Base-by-base conservation (phyloP, 2,329 filamentous ascomycete genomes). In the Aspergillus puulaauensis region DNA sequence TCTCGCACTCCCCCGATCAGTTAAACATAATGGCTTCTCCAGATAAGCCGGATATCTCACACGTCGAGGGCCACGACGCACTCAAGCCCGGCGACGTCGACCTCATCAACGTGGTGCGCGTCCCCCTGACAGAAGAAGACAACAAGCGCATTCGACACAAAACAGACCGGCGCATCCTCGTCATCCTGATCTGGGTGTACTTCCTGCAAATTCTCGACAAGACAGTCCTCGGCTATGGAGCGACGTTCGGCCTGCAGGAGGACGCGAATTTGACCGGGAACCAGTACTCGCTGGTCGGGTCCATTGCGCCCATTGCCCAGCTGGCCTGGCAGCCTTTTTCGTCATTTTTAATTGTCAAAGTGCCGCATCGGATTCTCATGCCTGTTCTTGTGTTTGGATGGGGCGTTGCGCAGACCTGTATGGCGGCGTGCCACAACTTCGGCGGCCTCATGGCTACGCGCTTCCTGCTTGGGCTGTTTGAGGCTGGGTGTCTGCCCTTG, bases 311-410 rank as follows among this genome's bases (percentile, higher is more conserved):
- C 1, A 84, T 87, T 23, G 84, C 84, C 1, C 84, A 87, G 68
- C 77, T 87, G 37, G 81, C 73, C 44, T 86, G 83, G 82, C 82
- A 86, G 59, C 84, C 84, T 0, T 83, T 86, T 58, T 85, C 83
- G 0, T 83, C 82, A 0, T 78, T 79, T 56, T 76, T 87, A 33
- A 86, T 87, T 58, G 83, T 87, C 61, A 85, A 82, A 62, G 79
- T 87, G 0, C 84, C 83, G 0, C 83, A 83, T 61, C 78, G 82
- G 2, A 82, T 84, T 33, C 71, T 87, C 9, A 85, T 87, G 82
- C 80, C 84, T 0, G 46, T 63, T 1, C 63, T 82, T 12, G 69
- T 75, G 37, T 67, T 82, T 3, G 79, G 79, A 14, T 82, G 80
- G 79, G 80, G 80, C 3, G 73, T 80, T 54, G 75, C 80, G 9